Base-by-base conservation (phyloP, 352 stramenopile genomes). In the Phytophthora podocarpi region DNA sequence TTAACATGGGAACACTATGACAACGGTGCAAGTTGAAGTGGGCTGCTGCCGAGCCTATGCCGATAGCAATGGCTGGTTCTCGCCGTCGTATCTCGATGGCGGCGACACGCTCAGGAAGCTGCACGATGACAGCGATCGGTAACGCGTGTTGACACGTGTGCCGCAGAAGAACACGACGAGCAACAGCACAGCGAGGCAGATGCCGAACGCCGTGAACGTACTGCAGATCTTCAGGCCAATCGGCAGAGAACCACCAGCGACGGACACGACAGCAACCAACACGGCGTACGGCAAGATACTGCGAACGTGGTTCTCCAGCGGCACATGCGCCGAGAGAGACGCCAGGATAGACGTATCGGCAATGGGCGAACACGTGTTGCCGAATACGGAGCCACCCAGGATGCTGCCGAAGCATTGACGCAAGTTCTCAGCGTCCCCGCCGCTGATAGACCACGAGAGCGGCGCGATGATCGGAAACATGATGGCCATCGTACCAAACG, bases 281-380 rank as follows among this genome's bases (percentile, higher is more conserved):
- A 96, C 31, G 1, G 86, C 82, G 63, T 96, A 97, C 18, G 87
- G 89, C 50, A 93, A 65, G 55, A 93, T 93, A 62, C 85, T 96
- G 46, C 85, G 79, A 31, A 96, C 69, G 56, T 97, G 89, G 74
- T 92, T 87, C 65, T 96, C 70, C 31, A 95, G 64, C 16, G 82
- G 74, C 21, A 92, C 83, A 40, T 90, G 67, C 8, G 82, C 82
- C 20, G 89, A 91, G 2, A 97, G 64, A 36, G 89, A 86, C 18
- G 87, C 79, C 28, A 98, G 66, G 57, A 98, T 97, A 39, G 91
- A 97, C 24, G 90, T 98, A 74, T 98, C 91, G n/a, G 89, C 88
- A 49, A 98, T 97, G n/a, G 91, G 90, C 43, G 89, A 97, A 67
- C 84, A 94, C 46, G 83, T 87, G 65, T 97, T 96, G 46, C 90